Conservation (phyloP, 352 stramenopile species). For the Pythium aphanidermatum region DNA sequence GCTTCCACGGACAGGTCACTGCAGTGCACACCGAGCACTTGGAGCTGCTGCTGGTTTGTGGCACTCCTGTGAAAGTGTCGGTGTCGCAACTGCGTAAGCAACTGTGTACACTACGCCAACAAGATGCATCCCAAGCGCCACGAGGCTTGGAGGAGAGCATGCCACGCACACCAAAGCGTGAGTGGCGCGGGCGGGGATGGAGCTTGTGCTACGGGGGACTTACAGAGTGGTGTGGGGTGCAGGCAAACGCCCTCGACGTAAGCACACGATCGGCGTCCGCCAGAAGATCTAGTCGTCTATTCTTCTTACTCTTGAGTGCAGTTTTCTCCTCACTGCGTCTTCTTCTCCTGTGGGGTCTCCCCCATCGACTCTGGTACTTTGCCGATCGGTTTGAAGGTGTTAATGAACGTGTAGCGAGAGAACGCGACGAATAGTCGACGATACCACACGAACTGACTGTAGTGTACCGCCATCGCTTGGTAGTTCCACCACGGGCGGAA, state of each 20-base stretch:
- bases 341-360: no score
- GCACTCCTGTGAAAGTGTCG: slow-evolving; percentile 24
- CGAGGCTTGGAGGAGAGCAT: slow-evolving; percentile 1
- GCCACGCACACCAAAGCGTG: slow-evolving; percentile 13
- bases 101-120: slow-evolving; percentile 36
- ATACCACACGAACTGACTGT: slow-evolving; percentile 96
- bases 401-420: slow-evolving; percentile 93
- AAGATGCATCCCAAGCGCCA: not conserved
- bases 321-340: slow-evolving; percentile 13
- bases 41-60: slow-evolving; percentile 46
- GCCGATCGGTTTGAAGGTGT: slow-evolving; percentile 65
- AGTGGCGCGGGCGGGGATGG: not conserved
- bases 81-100: slow-evolving; percentile 30
- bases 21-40: slow-evolving; percentile 28
- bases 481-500: slow-evolving; percentile 77
- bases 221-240: not conserved
- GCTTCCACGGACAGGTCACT: slow-evolving; percentile 54
- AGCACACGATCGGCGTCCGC: slow-evolving; percentile 17
- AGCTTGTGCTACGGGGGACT: not conserved
- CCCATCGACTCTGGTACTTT: not conserved
- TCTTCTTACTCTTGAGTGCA: not conserved
- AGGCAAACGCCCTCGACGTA: slow-evolving; percentile 21
- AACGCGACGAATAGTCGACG: slow-evolving; percentile 94
- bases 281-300: slow-evolving; percentile 13
- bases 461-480: slow-evolving; percentile 88